These are phyloP conservation scores for Gracilaria gracilis DNA, from an alignment of 23 red algal species.

Conservation along the genomic window DNA sequence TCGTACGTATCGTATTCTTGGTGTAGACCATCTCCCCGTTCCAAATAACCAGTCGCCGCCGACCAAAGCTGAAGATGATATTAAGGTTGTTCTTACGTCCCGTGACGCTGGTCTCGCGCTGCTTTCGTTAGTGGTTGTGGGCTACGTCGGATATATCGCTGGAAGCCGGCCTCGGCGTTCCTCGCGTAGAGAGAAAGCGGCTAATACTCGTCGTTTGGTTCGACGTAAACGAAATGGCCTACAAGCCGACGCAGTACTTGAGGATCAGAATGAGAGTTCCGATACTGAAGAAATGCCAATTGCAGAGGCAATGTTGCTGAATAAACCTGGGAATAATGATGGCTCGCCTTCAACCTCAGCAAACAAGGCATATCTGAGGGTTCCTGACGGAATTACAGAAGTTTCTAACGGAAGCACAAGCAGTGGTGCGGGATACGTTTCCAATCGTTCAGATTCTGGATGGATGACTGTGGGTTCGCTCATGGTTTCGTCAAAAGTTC, in stretches of 20 bases:
- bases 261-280: conserved; percentile 2
- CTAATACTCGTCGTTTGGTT: background rate
- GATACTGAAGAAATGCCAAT: conserved; percentile 33
- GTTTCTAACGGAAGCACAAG: conserved; percentile 56
- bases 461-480: conserved; percentile 87
- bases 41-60: background rate
- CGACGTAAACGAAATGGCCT: background rate
- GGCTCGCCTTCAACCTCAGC: background rate
- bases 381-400: background rate
- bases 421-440: conserved; percentile 36
- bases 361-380: background rate
- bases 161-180: conserved; percentile 46
- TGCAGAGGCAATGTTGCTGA: conserved; percentile 24
- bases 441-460: conserved; percentile 53
- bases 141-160: conserved; percentile 53
- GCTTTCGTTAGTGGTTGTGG: conserved; percentile 40
- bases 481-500: conserved; percentile 70
- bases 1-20: conserved; percentile 38
- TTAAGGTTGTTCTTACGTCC: conserved; percentile 32
- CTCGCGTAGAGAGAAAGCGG: background rate
- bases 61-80: conserved; percentile 25
- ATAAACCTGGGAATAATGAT: background rate
- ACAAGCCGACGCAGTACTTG: background rate
- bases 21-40: conserved; percentile 30
- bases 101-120: conserved; percentile 55